Base-by-base conservation (phyloP, 2,329 filamentous ascomycete genomes). In the Trichophyton benhamiae region DNA sequence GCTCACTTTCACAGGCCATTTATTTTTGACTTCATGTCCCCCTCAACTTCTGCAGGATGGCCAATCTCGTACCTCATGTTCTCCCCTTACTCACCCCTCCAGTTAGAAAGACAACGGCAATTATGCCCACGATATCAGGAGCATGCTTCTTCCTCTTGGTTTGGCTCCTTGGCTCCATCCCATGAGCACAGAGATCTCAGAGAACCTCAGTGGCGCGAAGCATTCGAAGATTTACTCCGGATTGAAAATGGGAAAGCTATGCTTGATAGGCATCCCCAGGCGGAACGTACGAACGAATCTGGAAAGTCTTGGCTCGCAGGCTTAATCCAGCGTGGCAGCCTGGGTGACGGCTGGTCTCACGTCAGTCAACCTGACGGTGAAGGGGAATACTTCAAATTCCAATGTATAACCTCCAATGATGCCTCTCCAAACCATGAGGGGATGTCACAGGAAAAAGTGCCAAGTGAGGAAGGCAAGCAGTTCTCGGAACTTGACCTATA, bases 191-290 rank as follows among this genome's bases (percentile, higher is more conserved):
- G 61, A 70, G 74, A 65, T 65, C 72, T 57, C 2, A 64, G 62
- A 0, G 72, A 74, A 58, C 73, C 74, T 0, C 74, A 75, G 36
- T 84, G 82, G 82, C 76, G 80, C 15, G 78, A 80, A 58, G 82
- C 83, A 0, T 85, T 83, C 65, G 82, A 84, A 66, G 83, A 86
- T 65, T 74, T 85, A 8, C 65, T 85, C 15, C 76, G 76, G 57
- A 72, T 80, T 2, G 72, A 78, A 59, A 77, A 77, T 59, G 76
- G 75, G 22, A 71, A 74, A 60, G 67, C 71, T 25, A 74, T 78
- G 72, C 67, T 77, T 6, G 73, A 76, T 46, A 60, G 60, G 38
- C 17, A 42, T 15, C 22, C 36, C 3, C 27, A 20, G 20, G 68
- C 64, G 27, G 68, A 71, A 25, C 61, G 65, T 6, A 65, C 62